Conservation (phyloP, 2,329 filamentous ascomycete genomes). For the Stenocarpella maydis region DNA sequence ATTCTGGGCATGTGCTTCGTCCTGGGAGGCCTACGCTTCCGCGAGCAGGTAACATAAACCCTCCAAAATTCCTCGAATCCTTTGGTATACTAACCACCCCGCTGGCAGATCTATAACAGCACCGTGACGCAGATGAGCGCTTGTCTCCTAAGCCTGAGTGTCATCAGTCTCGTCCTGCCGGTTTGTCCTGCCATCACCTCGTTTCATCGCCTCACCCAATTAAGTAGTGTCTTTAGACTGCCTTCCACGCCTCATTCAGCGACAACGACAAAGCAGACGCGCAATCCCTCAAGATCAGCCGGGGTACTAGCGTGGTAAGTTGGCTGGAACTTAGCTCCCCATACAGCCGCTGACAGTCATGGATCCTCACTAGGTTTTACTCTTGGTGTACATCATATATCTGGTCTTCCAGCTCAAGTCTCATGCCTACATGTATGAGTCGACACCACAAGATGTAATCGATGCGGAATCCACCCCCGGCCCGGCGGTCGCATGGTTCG, state of each 20-base stretch:
- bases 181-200: slow-evolving; percentile 53
- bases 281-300: slow-evolving; percentile 83
- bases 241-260: slow-evolving; percentile 88
- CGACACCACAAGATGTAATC: slow-evolving; percentile 90
- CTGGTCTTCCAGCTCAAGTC: slow-evolving; percentile 92
- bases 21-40: slow-evolving; percentile 83
- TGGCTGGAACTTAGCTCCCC: neutral
- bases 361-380: slow-evolving; percentile 63
- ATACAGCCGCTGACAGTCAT: slow-evolving; percentile 37
- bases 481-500: slow-evolving; percentile 81
- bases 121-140: slow-evolving; percentile 97
- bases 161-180: slow-evolving; percentile 86
- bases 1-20: slow-evolving; percentile 94
- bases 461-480: slow-evolving; percentile 91
- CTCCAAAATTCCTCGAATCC: neutral
- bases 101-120: slow-evolving; percentile 81
- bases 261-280: slow-evolving; percentile 68
- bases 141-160: slow-evolving; percentile 87
- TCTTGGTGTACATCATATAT: slow-evolving; percentile 84
- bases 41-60: slow-evolving; percentile 73
- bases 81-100: slow-evolving; percentile 11
- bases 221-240: slow-evolving; percentile 62
- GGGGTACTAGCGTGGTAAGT: slow-evolving; percentile 84
- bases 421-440: slow-evolving; percentile 90
- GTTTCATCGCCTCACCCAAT: slow-evolving; percentile 32